Evolutionary conservation across 768 basidiomycete genomes (phyloP).

Genomic region (Lepiota subincarnata): DNA sequence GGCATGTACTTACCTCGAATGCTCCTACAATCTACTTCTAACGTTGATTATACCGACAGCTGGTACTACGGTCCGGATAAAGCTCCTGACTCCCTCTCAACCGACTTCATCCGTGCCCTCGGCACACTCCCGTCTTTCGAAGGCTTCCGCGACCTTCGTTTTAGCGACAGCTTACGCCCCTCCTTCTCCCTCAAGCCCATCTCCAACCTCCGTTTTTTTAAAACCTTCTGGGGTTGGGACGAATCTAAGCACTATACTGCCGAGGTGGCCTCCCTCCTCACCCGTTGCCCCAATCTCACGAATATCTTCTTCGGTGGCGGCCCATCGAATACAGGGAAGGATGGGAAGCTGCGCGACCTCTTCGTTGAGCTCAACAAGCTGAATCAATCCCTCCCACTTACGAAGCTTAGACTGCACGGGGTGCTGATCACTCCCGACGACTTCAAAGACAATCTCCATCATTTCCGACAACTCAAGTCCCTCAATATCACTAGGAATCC

Average conservation of each 20-base stretch:
- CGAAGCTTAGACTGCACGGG: neutral
- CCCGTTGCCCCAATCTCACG: neutral
- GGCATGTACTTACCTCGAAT: neutral
- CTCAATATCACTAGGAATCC: neutral
- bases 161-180: neutral
- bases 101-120: neutral
- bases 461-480: neutral
- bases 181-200: constrained; percentile 3
- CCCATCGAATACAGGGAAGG: neutral
- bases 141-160: neutral
- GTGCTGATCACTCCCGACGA: neutral
- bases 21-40: neutral
- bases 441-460: neutral
- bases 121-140: neutral
- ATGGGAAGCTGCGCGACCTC: neutral
- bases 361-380: neutral
- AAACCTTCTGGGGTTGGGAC: neutral
- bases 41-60: neutral
- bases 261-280: constrained; percentile 1
- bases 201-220: neutral
- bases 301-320: neutral
- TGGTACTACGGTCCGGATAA: neutral
- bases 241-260: neutral
- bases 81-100: neutral
- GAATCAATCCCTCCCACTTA: neutral